Evolutionary conservation across 148 eudicot species (phyloP).

Genomic region (Oxyria digyna): DNA sequence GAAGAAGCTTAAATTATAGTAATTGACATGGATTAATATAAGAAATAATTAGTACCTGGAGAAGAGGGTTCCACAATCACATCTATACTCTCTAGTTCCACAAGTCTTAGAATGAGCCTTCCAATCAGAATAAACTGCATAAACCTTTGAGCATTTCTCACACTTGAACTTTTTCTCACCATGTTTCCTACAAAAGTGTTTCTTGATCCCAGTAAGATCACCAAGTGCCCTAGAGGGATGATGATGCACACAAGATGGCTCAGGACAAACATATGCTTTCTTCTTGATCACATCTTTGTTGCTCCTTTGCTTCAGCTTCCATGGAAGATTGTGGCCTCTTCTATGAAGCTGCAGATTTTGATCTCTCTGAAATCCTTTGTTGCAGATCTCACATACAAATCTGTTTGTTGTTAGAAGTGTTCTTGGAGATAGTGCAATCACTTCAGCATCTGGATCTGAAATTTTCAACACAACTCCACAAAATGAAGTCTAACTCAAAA

Average conservation of each 20-base stretch:
- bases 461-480: neutral
- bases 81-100: conserved; percentile 85
- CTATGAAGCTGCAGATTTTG: conserved; percentile 89
- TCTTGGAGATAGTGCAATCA: conserved; percentile 79
- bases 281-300: conserved; percentile 39
- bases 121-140: conserved; percentile 96
- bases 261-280: conserved; percentile 85
- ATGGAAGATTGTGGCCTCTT: conserved; percentile 94
- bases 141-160: conserved; percentile 78
- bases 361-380: conserved; percentile 95
- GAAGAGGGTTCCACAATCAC: conserved; percentile 93
- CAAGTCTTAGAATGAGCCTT: conserved; percentile 89
- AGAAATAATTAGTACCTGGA: conserved; percentile 40
- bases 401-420: conserved; percentile 69
- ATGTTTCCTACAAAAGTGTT: conserved; percentile 82
- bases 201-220: conserved; percentile 90
- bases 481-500: no score
- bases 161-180: conserved; percentile 90
- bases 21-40: neutral
- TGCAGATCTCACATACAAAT: conserved; percentile 84
- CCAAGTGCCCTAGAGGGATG: conserved; percentile 91
- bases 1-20: no score
- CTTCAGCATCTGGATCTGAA: conserved; percentile 94
- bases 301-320: conserved; percentile 79
- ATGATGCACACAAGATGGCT: conserved; percentile 71